Percentiles rank a stretch among this genome's conserved stretches.
Evolutionary conservation across 352 stramenopile species (phyloP).

Genomic region (Pythium chondricola): DNA sequence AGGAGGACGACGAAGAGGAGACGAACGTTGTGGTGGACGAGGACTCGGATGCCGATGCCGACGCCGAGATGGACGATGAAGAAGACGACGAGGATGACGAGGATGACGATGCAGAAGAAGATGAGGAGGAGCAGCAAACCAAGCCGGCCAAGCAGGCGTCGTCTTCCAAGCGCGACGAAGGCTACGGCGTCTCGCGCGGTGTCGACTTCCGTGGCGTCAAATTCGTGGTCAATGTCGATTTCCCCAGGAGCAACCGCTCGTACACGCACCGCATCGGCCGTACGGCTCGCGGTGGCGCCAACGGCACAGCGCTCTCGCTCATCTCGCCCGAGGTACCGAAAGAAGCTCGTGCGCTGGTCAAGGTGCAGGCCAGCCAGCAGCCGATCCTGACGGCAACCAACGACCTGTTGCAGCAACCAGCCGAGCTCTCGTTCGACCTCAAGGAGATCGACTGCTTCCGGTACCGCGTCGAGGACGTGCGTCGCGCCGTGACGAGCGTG

Average conservation of each 20-base stretch:
- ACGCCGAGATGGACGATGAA: constrained; percentile 64
- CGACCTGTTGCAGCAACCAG: constrained; percentile 89
- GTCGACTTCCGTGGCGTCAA: constrained; percentile 98
- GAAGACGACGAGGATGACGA: constrained; percentile 18
- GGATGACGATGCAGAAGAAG: constrained; percentile 29
- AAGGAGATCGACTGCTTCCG: constrained; percentile 98
- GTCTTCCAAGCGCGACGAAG: constrained; percentile 72
- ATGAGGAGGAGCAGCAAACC: constrained; percentile 14
- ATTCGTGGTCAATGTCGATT: constrained; percentile 99
- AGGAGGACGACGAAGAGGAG: constrained; percentile 32
- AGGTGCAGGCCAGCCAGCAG: constrained; percentile 92
- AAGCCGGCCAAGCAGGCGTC: constrained; percentile 20
- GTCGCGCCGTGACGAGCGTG: constrained; percentile 91
- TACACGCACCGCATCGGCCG: constrained; percentile 99
- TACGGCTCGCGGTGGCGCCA: constrained; percentile 94
- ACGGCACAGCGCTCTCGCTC: constrained; percentile 95
- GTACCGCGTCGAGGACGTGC: constrained; percentile 95
- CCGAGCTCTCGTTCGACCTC: constrained; percentile 95
- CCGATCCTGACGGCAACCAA: constrained; percentile 69
- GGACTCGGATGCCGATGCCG: constrained; percentile 73
- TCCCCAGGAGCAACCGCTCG: constrained; percentile 90
- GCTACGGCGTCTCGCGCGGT: constrained; percentile 96
- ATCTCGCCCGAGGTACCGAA: constrained; percentile 77
- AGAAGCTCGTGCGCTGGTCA: constrained; percentile 78
- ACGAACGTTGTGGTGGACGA: constrained; percentile 26